These are phyloP conservation scores for Aspergillus ochraceus DNA, from an alignment of 2,329 filamentous ascomycete species.

Conservation along the genomic window DNA sequence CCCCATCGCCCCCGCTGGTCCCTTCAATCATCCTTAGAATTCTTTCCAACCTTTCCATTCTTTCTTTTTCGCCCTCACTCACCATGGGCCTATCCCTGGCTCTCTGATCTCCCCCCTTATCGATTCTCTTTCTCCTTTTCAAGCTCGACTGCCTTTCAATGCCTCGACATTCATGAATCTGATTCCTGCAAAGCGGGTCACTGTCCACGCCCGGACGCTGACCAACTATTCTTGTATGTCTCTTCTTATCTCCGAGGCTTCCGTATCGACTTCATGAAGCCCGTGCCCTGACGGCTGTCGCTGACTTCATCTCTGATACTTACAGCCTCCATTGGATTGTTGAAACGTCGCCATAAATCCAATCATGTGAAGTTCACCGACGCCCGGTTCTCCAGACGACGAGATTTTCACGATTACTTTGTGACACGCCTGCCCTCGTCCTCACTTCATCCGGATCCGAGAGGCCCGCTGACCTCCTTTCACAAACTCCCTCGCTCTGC, in stretches of 20 bases:
- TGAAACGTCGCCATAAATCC: conserved; percentile 26
- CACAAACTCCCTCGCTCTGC: conserved; percentile 86
- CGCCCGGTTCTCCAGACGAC: conserved; percentile 32
- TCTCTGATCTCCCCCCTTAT: not conserved
- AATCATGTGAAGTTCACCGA: conserved; percentile 16
- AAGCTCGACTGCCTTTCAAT: conserved; percentile 17
- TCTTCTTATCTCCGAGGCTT: conserved; percentile 18
- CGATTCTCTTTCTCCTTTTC: conserved; percentile 13
- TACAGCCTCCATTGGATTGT: conserved; percentile 35
- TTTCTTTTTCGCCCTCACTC: conserved; percentile 1
- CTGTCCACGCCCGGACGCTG: conserved; percentile 41
- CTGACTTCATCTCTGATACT: not conserved
- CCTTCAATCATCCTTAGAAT: not conserved
- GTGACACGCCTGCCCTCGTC: conserved; percentile 93
- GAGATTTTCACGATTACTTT: conserved; percentile 90
- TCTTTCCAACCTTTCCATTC: not conserved
- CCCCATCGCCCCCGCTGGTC: conserved; percentile 16
- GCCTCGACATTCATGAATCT: conserved; percentile 40
- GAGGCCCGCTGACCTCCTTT: conserved; percentile 62
- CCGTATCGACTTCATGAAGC: conserved; percentile 6
- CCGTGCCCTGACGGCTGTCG: not conserved
- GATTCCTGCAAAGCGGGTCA: conserved; percentile 38
- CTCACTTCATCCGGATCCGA: conserved; percentile 84
- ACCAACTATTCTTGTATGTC: conserved; percentile 39
- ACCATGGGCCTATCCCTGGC: not conserved